Conservation (phyloP, 441 rosid species). For the Dalechampia spathulata region DNA sequence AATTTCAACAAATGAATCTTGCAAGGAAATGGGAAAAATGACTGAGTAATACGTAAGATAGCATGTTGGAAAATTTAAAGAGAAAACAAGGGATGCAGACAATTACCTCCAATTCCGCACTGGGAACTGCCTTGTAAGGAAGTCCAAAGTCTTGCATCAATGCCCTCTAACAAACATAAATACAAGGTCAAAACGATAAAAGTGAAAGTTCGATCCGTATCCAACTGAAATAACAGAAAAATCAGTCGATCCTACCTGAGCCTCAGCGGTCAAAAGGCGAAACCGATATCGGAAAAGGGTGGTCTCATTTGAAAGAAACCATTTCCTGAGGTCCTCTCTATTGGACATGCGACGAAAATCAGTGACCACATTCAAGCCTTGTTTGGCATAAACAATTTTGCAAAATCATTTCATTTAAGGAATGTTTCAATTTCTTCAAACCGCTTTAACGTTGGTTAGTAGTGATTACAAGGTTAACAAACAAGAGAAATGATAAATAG, state of each 20-base stretch:
- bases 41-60: not conserved
- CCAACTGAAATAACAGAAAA: not conserved
- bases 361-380: not conserved
- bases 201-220: constrained; percentile 6
- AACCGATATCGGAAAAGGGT: constrained; percentile 70
- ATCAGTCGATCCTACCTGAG: constrained; percentile 38
- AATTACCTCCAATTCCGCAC: constrained; percentile 75
- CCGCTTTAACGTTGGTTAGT: too few relatives aligned
- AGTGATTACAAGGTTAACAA: too few relatives aligned
- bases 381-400: not conserved
- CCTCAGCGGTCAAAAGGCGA: constrained; percentile 27
- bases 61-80: not conserved
- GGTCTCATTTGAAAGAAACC: constrained; percentile 92
- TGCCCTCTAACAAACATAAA: constrained; percentile 37
- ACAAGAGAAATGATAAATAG: too few relatives aligned
- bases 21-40: not conserved
- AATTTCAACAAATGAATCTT: not conserved
- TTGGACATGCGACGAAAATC: not conserved
- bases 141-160: constrained; percentile 60
- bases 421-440: not conserved
- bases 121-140: constrained; percentile 59
- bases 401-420: not conserved
- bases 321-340: constrained; percentile 91
- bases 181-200: constrained; percentile 1
- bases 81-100: not conserved